These are phyloP conservation scores for Camillea tinctor DNA, from an alignment of 2,329 filamentous ascomycete species.

Conservation along the genomic window DNA sequence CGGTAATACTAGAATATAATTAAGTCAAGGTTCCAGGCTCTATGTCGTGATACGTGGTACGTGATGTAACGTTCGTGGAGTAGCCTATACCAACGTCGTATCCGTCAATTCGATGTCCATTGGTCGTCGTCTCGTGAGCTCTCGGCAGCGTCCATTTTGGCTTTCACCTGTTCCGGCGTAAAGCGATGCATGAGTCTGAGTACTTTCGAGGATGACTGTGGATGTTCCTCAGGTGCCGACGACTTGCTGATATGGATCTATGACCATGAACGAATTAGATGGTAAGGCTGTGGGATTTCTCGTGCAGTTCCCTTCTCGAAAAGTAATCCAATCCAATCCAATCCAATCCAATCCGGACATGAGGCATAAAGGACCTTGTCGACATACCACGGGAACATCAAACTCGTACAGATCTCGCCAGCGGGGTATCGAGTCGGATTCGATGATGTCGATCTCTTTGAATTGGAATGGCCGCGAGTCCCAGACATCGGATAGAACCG, in stretches of 20 bases:
- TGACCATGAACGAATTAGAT: not conserved
- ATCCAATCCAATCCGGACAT: not conserved
- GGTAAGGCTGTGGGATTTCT: too few relatives aligned
- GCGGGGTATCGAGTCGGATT: slow-evolving; percentile 51
- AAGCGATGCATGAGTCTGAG: slow-evolving; percentile 79
- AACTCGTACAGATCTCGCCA: slow-evolving; percentile 79
- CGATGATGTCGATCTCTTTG: slow-evolving; percentile 68
- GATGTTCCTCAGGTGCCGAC: slow-evolving; percentile 48
- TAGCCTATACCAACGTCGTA: too few relatives aligned
- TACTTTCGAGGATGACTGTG: slow-evolving; percentile 56
- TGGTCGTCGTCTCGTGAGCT: slow-evolving; percentile 18
- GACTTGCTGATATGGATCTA: slow-evolving; percentile 64
- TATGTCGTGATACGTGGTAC: too few relatives aligned
- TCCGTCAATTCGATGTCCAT: too few relatives aligned
- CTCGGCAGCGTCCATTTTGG: slow-evolving; percentile 63
- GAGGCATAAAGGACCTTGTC: not conserved
- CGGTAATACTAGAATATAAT: too few relatives aligned
- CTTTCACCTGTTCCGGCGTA: slow-evolving; percentile 62
- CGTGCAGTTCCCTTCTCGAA: not conserved
- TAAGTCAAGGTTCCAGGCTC: too few relatives aligned
- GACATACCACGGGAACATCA: slow-evolving; percentile 73
- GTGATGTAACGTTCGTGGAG: too few relatives aligned
- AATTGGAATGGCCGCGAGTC: slow-evolving; percentile 66
- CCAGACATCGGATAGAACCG: slow-evolving; percentile 67
- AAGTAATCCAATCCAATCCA: too few relatives aligned